Evolutionary conservation across 1,284 basidiomycete genomes (phyloP), one percentile per base, ranked within the genome.

Genomic region (Moniliophthora roreri): DNA sequence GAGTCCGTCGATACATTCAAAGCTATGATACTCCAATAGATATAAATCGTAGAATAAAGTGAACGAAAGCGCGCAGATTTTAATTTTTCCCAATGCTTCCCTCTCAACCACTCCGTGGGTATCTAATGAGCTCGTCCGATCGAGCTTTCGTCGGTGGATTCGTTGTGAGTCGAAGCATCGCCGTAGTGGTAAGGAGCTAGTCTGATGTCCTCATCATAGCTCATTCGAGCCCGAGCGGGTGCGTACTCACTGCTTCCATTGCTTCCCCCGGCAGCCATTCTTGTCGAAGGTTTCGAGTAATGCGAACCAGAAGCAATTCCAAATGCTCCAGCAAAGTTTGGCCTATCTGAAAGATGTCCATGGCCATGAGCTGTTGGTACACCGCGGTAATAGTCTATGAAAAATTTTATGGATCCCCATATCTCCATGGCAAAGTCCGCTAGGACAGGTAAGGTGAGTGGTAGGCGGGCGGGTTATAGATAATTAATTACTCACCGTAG

Each of bases 401-500:
- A 90, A 73, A 84, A 92, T 55, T 69, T 75, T 57, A 88, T 56
- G 1, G 87, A 89, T 48, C 72, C 68, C 41, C 63, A 67, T 21
- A 91, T 90, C 68, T 93, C 91, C 35, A 67, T 48, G 3, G 66
- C 61, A 62, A 91, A 91, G 65, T 91, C 89, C 56, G 65, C 81
- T 87, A 59, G 13, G 51, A 47, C 42, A 34, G 6, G 13, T 46
- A 13, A 15, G 7, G 53, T 50, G 36, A 39, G 48, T 50, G 5
- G 16, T 24, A 42, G 18, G 11, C 34, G 24, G 26, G 35, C 24
- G 26, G 38, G 50, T 66, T n/a, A 11, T 20, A 18, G 3, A 21
- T 48, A 48, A 21, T 34, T n/a, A n/a, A 11, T 39, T 44, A 37
- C 77, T 60, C 66, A 87, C 86, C 69, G 60, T 79, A 85, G 68